Evolutionary conservation across 2,329 filamentous ascomycete species (phyloP), one percentile per base, ranked within the genome.

Genomic region (Fusarium papillatum): DNA sequence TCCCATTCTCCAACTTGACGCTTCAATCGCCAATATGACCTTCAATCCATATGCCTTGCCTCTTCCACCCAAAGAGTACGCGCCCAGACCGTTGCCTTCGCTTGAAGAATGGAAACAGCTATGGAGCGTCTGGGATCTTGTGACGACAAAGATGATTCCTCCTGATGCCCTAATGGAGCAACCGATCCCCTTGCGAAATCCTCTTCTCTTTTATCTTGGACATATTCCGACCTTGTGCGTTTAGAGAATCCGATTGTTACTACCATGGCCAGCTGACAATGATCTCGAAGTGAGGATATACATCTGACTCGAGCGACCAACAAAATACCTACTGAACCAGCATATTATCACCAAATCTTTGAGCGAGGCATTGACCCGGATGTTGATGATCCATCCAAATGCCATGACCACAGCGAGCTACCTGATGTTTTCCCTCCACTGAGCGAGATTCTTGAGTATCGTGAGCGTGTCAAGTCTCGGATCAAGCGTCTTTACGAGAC

Each of bases 31-130:
- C 31, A 60, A 17, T 31, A 36, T 60, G 36, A 26, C 2, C 10
- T 39, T 39, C n/a, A 96, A 95, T 17, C 74, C 79, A 10, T 84
- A 80, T 57, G 74, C 81, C 8, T 64, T 76, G 7, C 64, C 62
- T 2, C 55, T 71, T 4, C 29, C 8, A 11, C 75, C 66, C 3
- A 24, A 66, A 3, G 41, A 65, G 11, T 76, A 76, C 31, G 74
- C 75, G 10, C 43, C 69, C 5, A 48, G n/a, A 10, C 57, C 72
- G 2, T 43, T 76, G 2, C 74, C 74, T 9, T 77, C 74, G 0
- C 29, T 76, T 3, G 34, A 46, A 10, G 75, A 77, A 61, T 77
- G 74, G 72, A 46, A 57, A n/a, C 66, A 76, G 11, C 26, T 77
- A 13, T 76, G 75, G 74, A 19, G 26, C 6, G 57, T 65, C 13